Evolutionary conservation across 805 yeast genomes (phyloP), one percentile per base, ranked within the genome.

Genomic region (Lachancea sp.): DNA sequence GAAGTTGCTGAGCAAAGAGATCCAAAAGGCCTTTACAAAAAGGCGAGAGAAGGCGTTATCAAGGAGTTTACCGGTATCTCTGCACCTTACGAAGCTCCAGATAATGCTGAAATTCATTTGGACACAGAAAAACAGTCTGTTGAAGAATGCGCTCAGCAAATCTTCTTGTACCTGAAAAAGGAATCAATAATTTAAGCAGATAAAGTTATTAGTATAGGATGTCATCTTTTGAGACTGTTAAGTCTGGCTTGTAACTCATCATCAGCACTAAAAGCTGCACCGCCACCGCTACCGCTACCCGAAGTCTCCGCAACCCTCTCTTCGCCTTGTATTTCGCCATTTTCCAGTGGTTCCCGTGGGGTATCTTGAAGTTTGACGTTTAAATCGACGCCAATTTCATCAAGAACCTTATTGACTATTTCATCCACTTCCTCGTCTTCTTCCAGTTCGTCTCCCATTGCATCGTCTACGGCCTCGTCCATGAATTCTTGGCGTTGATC

Each of bases 401-500:
- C 99, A 58, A 93, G 71, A 0, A 95, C 97, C 64, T 83, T 87
- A 58, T 82, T 79, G 41, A 95, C 93, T 42, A 90, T 84, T 57
- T 89, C 96, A 59, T 90, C 96, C 3, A 85, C 83, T 63, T 90
- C 95, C 53, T 84, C 93, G 51, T 85, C 95, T 49, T 85, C 95
- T 53, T 81, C 85, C 47, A 86, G 79, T 57, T 87, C 97, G 57
- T 82, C 88, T 44, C 84, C 95, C 93, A 93, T 88, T 16, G 93
- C 85, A 63, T 91, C 96, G 61, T 93, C 99, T 56, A 93, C 83
- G 16, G 96, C 95, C 62, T 93, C 99, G 62, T 93, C 99, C 85
- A 93, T 93, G 79, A 95, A 87, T 63, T 95, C 99, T 65, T 95
- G 98, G 59, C 95, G 82, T 68, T 93, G 99, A 65, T 91, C 97